Percentiles rank a stretch among this genome's conserved stretches.
phyloP scores from a whole-genome alignment of 805 yeast species.

The Pichia nakasei region DNA sequence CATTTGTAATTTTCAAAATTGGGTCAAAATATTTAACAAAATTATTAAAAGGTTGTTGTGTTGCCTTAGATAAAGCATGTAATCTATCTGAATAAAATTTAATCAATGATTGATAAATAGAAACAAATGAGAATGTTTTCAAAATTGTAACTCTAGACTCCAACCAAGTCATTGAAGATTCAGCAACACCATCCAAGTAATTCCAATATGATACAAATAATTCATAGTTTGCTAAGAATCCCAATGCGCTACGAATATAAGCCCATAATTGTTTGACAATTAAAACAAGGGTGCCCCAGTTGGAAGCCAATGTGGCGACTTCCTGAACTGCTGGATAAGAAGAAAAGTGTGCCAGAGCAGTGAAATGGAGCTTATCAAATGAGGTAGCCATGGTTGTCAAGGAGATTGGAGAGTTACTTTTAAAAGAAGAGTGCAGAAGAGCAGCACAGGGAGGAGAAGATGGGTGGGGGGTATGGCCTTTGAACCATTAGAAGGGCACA shows the following conservation, averaged over 20 bases:
- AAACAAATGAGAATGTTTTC: conserved; percentile 16
- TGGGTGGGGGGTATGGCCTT: too few relatives aligned
- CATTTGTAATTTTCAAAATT: conserved; percentile 22
- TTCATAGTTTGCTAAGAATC: conserved; percentile 14
- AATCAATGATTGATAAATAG: not conserved
- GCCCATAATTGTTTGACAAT: not conserved
- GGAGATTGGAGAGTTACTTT: not conserved
- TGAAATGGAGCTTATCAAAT: not conserved
- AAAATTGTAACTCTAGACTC: conserved; percentile 25
- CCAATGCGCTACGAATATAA: conserved; percentile 6
- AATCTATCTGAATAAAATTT: not conserved
- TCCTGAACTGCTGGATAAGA: not conserved
- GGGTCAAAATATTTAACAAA: conserved; percentile 17
- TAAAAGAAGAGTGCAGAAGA: too few relatives aligned
- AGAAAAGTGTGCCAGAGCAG: not conserved
- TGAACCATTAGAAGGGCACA: too few relatives aligned
- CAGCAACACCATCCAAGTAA: conserved; percentile 19
- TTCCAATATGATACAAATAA: conserved; percentile 15
- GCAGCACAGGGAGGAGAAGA: too few relatives aligned
- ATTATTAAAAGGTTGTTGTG: not conserved
- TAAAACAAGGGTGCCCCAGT: not conserved
- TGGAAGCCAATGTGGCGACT: not conserved
- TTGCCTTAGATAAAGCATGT: not conserved
- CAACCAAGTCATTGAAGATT: conserved; percentile 17
- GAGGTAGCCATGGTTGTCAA: not conserved